Percentiles rank a stretch among this genome's conserved stretches.
Evolutionary conservation across 306 rosid genomes (phyloP).

Genomic region (Biancaea sappan): DNA sequence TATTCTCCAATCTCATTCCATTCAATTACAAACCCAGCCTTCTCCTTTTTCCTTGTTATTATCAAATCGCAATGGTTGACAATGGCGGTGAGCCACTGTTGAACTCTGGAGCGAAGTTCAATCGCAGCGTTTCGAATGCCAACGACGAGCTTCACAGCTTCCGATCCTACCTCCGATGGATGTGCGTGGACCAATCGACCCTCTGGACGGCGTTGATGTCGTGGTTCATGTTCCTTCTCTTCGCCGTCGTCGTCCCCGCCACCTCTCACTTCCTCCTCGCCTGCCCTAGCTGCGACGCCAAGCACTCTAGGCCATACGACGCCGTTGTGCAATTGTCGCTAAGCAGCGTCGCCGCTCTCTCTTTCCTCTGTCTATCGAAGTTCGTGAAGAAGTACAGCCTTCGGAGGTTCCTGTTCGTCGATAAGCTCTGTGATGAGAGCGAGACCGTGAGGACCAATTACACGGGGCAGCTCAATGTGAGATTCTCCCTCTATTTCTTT

Average conservation of each 20-base stretch:
- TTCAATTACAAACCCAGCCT: neutral
- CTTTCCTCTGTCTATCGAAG: conserved; percentile 69
- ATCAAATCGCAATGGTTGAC: conserved; percentile 32
- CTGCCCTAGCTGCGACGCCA: conserved; percentile 64
- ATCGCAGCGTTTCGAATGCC: conserved; percentile 54
- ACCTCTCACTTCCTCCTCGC: conserved; percentile 67
- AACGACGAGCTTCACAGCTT: conserved; percentile 75
- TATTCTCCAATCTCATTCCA: neutral
- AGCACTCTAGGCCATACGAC: conserved; percentile 72
- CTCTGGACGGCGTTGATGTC: conserved; percentile 58
- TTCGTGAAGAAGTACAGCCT: conserved; percentile 66
- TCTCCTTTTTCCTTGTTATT: too few species aligned
- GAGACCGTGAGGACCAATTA: conserved; percentile 67
- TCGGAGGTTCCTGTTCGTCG: conserved; percentile 76
- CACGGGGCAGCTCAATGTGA: conserved; percentile 69
- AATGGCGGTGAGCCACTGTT: conserved; percentile 42
- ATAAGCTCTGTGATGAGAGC: conserved; percentile 83
- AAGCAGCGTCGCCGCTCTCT: conserved; percentile 59
- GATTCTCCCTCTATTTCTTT: conserved; percentile 19
- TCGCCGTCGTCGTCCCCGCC: conserved; percentile 62
- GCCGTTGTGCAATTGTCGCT: conserved; percentile 73
- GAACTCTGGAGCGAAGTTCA: conserved; percentile 20
- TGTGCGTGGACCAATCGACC: conserved; percentile 91
- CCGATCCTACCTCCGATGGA: conserved; percentile 79
- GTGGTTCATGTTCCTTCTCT: conserved; percentile 66